Evolutionary conservation across 2,329 filamentous ascomycete genomes (phyloP).

Genomic region (Cladosporium sp.): DNA sequence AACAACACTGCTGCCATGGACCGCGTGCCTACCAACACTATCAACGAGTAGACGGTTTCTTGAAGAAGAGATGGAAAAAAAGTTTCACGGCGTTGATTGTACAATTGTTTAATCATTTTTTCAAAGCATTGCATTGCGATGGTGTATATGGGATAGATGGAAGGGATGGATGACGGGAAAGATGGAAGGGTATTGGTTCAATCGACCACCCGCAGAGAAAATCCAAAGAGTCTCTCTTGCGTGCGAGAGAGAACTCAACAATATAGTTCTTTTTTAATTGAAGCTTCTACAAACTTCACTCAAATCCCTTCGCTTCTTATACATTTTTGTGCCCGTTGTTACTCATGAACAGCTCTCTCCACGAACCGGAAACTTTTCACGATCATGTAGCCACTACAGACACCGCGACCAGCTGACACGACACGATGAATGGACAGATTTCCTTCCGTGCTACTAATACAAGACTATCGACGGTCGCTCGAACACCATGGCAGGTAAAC

Average conservation of each 20-base stretch:
- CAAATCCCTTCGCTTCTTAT: too few relatives aligned
- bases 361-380: too few relatives aligned
- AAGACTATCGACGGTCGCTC: too few relatives aligned
- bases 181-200: not conserved
- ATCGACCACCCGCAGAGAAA: not conserved
- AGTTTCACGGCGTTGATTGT: not conserved
- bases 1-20: not conserved
- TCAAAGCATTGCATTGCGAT: slow-evolving; percentile 10
- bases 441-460: too few relatives aligned
- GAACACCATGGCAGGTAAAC: too few relatives aligned
- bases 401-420: too few relatives aligned
- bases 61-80: not conserved
- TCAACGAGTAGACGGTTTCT: not conserved
- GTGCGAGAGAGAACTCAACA: not conserved
- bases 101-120: not conserved
- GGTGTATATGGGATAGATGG: slow-evolving; percentile 5
- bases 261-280: not conserved
- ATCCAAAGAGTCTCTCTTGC: not conserved
- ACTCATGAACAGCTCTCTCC: too few relatives aligned
- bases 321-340: too few relatives aligned
- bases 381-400: too few relatives aligned
- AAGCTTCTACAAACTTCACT: not conserved
- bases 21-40: slow-evolving; percentile 1
- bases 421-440: too few relatives aligned
- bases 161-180: not conserved